Evolutionary conservation across 179 eudicot species (phyloP), one percentile per base, ranked within the genome.

Genomic region (Spergularia azorica): DNA sequence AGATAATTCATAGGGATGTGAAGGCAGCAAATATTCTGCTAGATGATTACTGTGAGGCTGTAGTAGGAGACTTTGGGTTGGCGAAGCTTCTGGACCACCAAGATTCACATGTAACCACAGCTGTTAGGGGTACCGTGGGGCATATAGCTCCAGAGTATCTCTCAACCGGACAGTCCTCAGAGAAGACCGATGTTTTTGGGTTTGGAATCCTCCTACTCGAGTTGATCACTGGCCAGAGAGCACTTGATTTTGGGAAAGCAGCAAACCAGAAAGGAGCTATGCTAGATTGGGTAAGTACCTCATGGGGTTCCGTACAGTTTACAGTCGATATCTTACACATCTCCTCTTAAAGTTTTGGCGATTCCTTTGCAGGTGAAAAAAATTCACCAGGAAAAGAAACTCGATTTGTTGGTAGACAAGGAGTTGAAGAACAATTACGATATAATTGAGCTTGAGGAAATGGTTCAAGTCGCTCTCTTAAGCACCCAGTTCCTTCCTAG

Each of bases 401-500:
- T 92, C 10, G 97, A 92, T 11, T 58, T 88, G 74, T 46, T 94
- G 61, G 97, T 92, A 18, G 97, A 92, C 85, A 90, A 85, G 86
- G 97, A 85, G 76, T 68, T 94, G 71, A 86, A 85, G 77, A 71
- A 75, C 69, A 74, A 79, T 38, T 94, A 89, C 41, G 97, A 90
- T 32, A 66, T 80, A 14, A 85, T 89, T 1, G 98, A 94, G 85
- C 88, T 94, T 0, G 98, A 94, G 74, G 95, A 94, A 78, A 90
- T 89, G 82, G 90, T 90, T 57, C 91, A 89, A 84, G 95, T 94
- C 26, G 95, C 97, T 50, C 84, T 92, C 21, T 63, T 94, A 72
- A 89, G 98, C 68, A 94, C 95, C 5, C 98, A 92, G 60, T 87
- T 87, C 77, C 89, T 83, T n/a, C 97, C 97, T 0, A 83, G 79